A percentile compares a stretch with the other conserved stretches of the same genome.
These are phyloP conservation scores for Hamigera avellanea DNA, from an alignment of 495 filamentous ascomycete species.

Conservation along the genomic window DNA sequence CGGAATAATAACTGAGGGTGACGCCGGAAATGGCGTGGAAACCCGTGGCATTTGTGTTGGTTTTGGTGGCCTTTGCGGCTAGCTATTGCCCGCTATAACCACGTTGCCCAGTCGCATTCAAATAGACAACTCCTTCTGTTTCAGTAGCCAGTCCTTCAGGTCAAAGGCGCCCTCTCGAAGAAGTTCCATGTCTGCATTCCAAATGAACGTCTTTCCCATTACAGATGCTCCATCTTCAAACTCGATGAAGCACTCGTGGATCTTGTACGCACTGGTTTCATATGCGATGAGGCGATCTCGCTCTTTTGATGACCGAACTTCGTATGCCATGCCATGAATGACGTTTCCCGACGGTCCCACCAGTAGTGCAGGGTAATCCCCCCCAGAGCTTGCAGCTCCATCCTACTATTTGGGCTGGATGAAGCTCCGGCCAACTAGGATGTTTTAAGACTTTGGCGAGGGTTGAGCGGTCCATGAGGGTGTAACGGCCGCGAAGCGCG, in stretches of 20 bases:
- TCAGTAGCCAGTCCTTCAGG: constrained; percentile 5
- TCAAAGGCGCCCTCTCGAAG: constrained; percentile 5
- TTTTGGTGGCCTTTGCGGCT: no score
- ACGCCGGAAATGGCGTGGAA: no score
- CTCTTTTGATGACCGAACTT: neutral
- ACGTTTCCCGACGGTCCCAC: neutral
- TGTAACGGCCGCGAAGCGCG: no score
- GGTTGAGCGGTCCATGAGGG: constrained; percentile 5
- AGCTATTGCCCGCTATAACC: no score
- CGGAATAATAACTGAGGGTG: no score
- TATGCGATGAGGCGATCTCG: neutral
- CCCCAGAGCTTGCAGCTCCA: constrained; percentile 4
- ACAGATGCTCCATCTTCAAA: neutral
- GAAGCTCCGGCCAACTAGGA: neutral
- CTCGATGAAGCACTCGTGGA: neutral
- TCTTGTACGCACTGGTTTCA: constrained; percentile 2
- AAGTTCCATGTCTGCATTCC: neutral
- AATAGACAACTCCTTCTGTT: constrained; percentile 1
- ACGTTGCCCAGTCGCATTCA: no score
- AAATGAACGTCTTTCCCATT: constrained; percentile 2
- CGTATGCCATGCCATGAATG: constrained; percentile 1
- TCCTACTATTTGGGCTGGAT: neutral
- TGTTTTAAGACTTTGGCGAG: constrained; percentile 4
- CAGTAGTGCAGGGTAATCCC: constrained; percentile 1
- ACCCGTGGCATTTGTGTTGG: no score